Evolutionary conservation across 306 rosid species (phyloP), one percentile per base, ranked within the genome.

Genomic region (Pyrus betulifolia): DNA sequence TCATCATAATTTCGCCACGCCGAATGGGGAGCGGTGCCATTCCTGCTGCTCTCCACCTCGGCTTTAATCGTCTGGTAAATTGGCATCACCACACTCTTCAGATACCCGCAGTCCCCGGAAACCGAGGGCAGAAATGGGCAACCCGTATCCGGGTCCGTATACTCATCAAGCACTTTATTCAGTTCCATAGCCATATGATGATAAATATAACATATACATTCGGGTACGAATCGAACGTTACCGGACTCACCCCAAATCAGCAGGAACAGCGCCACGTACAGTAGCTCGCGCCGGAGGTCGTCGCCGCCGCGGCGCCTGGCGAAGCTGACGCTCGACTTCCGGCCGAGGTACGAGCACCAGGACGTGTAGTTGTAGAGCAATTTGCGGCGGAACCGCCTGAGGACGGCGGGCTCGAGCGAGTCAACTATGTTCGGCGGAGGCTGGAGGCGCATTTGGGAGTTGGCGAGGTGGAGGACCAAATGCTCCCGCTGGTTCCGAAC

Each of bases 1-100:
- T 93, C 98, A 74, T 93, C 98, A 69, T 93, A 93, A 69, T 93
- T 93, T 72, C 98, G 84, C 98, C 98, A 93, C 2, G 97, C 98
- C 65, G 97, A 90, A 71, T 93, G 98, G 2, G 97, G 98, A 4
- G 94, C 93, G 60, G 78, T 86, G n/a, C 98, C 98, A 84, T 89
- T 85, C 71, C 92, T 82, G 62, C 98, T 91, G 67, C 88, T 78
- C 45, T 88, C 90, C 35, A 87, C 93, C 85, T 93, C 98, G 2
- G 45, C 49, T 84, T 83, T 86, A 69, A 91, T 81, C 19, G 98
- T 91, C 1, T 70, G 12, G 61, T 84, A 93, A 74, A 93, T 88
- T 0, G 98, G 98, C 82, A 90, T 85, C 58, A 93, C 81, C 71
- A 93, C 97, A 33, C 90, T 55, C 80, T 81, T 87, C 88, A 93